phyloP scores from a whole-genome alignment of 2,329 filamentous ascomycete species.

The Annulohypoxylon truncatum region DNA sequence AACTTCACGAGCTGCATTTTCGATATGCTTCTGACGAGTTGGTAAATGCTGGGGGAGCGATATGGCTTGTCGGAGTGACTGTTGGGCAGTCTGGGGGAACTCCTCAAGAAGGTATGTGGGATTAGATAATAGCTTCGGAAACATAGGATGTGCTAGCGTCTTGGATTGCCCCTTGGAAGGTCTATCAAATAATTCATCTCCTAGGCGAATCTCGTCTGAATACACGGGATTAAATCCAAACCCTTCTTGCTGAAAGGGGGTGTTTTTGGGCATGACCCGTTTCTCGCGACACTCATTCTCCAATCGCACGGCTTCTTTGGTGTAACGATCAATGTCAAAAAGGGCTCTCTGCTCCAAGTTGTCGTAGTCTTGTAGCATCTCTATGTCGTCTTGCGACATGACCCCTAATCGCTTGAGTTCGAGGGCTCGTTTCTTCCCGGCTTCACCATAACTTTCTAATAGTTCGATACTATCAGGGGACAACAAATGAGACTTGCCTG shows the following conservation, averaged over 20 bases:
- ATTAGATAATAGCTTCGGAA: constrained; percentile 61
- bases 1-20: constrained; percentile 61
- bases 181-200: constrained; percentile 42
- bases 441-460: constrained; percentile 41
- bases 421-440: constrained; percentile 53
- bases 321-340: constrained; percentile 50
- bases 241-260: constrained; percentile 55
- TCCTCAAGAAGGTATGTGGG: constrained; percentile 58
- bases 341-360: constrained; percentile 51
- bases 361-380: constrained; percentile 59
- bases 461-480: constrained; percentile 40
- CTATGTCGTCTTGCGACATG: constrained; percentile 54
- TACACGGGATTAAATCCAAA: constrained; percentile 54
- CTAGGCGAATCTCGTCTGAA: constrained; percentile 58
- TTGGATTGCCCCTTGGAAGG: constrained; percentile 35
- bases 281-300: constrained; percentile 56
- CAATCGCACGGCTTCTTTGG: constrained; percentile 52
- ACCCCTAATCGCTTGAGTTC: constrained; percentile 49
- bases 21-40: constrained; percentile 51
- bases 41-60: constrained; percentile 54
- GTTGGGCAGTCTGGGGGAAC: constrained; percentile 55
- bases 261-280: constrained; percentile 57
- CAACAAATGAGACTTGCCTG: constrained; percentile 41
- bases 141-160: constrained; percentile 55
- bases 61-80: constrained; percentile 55